Evolutionary conservation across 164 flowering plant species (phyloP).

Genomic region (Warburgia ugandensis): DNA sequence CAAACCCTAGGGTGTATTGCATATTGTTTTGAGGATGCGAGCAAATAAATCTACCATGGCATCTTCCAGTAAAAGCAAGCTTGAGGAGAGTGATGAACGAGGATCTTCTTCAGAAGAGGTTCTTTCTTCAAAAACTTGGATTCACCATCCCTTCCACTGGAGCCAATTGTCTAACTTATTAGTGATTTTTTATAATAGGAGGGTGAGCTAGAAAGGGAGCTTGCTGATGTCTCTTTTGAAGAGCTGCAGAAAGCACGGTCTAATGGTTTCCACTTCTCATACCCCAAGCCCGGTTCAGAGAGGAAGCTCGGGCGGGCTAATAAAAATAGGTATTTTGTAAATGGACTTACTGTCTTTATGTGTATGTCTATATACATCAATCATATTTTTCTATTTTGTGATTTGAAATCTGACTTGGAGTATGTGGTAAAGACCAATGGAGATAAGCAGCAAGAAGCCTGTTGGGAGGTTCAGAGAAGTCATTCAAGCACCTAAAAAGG

Average conservation of each 20-base stretch:
- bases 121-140: conserved; percentile 7
- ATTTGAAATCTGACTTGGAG: conserved; percentile 2
- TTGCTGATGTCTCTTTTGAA: conserved; percentile 67
- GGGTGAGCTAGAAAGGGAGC: conserved; percentile 49
- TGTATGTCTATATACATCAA: too few relatives aligned
- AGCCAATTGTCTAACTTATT: not conserved
- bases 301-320: conserved; percentile 48
- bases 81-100: conserved; percentile 26
- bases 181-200: conserved; percentile 20
- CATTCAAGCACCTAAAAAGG: conserved; percentile 71
- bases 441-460: conserved; percentile 73
- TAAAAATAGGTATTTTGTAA: conserved; percentile 66
- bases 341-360: too few relatives aligned
- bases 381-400: not conserved
- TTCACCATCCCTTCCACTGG: not conserved
- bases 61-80: conserved; percentile 24
- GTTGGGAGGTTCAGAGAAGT: conserved; percentile 67
- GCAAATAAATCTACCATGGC: conserved; percentile 16
- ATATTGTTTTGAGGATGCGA: conserved; percentile 7
- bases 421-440: conserved; percentile 60
- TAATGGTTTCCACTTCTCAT: conserved; percentile 41
- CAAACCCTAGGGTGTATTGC: too few relatives aligned
- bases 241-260: conserved; percentile 66
- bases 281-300: conserved; percentile 23
- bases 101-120: conserved; percentile 37